Percentiles rank a stretch among this genome's conserved stretches.
Conservation (phyloP, 2,329 filamentous ascomycete genomes). For the Fusarium setosum region DNA sequence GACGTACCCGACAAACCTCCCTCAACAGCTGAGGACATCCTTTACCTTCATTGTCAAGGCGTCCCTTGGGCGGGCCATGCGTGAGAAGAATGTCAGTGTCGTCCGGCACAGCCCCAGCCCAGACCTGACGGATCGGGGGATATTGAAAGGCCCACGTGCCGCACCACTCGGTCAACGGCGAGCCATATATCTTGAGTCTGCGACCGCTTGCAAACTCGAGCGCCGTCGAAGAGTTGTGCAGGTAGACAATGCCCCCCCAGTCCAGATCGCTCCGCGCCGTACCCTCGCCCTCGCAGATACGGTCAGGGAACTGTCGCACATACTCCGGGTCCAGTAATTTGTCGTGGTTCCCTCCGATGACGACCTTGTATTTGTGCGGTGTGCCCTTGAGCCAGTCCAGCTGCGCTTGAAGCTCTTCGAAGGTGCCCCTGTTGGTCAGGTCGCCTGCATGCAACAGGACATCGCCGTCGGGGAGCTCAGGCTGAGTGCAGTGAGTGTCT, state of each 20-base stretch:
- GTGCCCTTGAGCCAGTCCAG: slow-evolving; percentile 8
- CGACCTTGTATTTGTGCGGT: slow-evolving; percentile 15
- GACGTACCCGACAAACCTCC: slow-evolving; percentile 46
- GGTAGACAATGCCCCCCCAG: slow-evolving; percentile 50
- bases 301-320: background rate
- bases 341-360: slow-evolving; percentile 23
- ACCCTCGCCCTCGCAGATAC: background rate
- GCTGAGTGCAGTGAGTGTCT: slow-evolving; percentile 17
- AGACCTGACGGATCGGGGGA: slow-evolving; percentile 20
- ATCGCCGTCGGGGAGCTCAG: slow-evolving; percentile 18
- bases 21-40: slow-evolving; percentile 46
- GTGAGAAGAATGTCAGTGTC: slow-evolving; percentile 52
- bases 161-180: slow-evolving; percentile 46
- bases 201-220: slow-evolving; percentile 43
- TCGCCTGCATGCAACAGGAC: slow-evolving; percentile 23
- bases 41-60: slow-evolving; percentile 47
- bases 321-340: slow-evolving; percentile 13
- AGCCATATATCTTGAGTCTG: slow-evolving; percentile 48
- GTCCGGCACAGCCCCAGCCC: slow-evolving; percentile 26
- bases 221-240: slow-evolving; percentile 43
- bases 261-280: slow-evolving; percentile 28
- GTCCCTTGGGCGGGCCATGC: slow-evolving; percentile 50
- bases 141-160: slow-evolving; percentile 57
- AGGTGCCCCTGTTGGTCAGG: slow-evolving; percentile 17
- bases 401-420: slow-evolving; percentile 17